These are phyloP conservation scores for Colletotrichum tabaci DNA, from an alignment of 2,329 filamentous ascomycete species.

Conservation along the genomic window DNA sequence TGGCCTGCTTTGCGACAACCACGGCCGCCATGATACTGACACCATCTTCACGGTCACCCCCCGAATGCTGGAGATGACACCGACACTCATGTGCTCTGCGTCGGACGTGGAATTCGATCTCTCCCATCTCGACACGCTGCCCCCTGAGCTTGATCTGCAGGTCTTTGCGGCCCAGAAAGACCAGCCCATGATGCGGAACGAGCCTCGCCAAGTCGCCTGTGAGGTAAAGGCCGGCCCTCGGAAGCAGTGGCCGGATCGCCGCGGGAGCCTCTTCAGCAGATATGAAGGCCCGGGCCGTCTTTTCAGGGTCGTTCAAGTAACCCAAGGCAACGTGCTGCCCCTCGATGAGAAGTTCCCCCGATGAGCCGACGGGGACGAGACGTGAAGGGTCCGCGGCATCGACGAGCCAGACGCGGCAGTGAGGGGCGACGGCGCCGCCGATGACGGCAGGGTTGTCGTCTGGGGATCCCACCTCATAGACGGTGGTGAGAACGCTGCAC, in stretches of 20 bases:
- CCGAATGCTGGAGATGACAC: not conserved
- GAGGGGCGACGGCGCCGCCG: not conserved
- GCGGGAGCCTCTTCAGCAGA: slow-evolving; percentile 14
- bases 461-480: not conserved
- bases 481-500: slow-evolving; percentile 5
- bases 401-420: slow-evolving; percentile 41
- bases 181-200: slow-evolving; percentile 42
- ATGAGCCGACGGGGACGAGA: slow-evolving; percentile 44
- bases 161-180: slow-evolving; percentile 12
- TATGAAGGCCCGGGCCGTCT: slow-evolving; percentile 33
- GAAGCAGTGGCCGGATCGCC: slow-evolving; percentile 14
- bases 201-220: slow-evolving; percentile 65
- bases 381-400: slow-evolving; percentile 41
- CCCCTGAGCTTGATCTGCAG: slow-evolving; percentile 15
- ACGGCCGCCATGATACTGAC: slow-evolving; percentile 1
- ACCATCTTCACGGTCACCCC: not conserved
- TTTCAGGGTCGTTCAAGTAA: slow-evolving; percentile 44
- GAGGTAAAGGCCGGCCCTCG: slow-evolving; percentile 56
- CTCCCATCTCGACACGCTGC: slow-evolving; percentile 59
- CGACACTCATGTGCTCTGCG: not conserved
- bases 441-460: slow-evolving; percentile 19
- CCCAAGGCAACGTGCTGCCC: slow-evolving; percentile 41
- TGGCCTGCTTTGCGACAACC: not conserved
- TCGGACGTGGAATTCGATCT: slow-evolving; percentile 45
- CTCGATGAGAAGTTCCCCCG: slow-evolving; percentile 47